Conservation (phyloP, 176 grass and related monocot species). For the Avena eriantha region DNA sequence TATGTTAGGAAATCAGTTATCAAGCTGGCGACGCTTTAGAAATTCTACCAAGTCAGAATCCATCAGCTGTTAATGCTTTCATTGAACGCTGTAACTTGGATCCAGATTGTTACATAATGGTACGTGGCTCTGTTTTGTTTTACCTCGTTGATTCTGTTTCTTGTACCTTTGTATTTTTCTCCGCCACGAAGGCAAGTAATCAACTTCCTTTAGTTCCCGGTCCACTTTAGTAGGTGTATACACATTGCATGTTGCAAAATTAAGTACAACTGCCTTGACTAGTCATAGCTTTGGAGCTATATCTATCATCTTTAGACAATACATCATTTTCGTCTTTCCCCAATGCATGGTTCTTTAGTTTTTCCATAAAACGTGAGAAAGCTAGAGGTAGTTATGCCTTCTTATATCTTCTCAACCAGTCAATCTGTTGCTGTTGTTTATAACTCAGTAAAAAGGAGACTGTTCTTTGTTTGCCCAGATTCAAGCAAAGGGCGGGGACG, state of each 20-base stretch:
- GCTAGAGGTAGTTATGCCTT: background rate
- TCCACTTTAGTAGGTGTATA: slow-evolving; percentile 11
- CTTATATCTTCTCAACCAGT: slow-evolving; percentile 23
- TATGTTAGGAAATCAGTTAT: slow-evolving; percentile 74
- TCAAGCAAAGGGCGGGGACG: slow-evolving; percentile 26
- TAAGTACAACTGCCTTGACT: slow-evolving; percentile 18
- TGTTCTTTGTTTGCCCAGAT: slow-evolving; percentile 37
- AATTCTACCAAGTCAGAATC: slow-evolving; percentile 81
- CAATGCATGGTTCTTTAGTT: slow-evolving; percentile 35
- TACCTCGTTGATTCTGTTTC: slow-evolving; percentile 16
- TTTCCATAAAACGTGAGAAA: slow-evolving; percentile 2
- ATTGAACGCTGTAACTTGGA: slow-evolving; percentile 87
- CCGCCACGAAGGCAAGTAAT: background rate
- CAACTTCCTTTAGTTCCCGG: background rate
- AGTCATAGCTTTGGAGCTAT: slow-evolving; percentile 22
- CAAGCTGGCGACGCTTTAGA: slow-evolving; percentile 76
- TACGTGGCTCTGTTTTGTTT: slow-evolving; percentile 53
- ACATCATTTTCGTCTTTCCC: background rate
- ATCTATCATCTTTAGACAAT: slow-evolving; percentile 14
- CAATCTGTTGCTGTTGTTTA: slow-evolving; percentile 14
- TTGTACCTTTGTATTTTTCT: slow-evolving; percentile 29
- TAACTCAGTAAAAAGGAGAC: slow-evolving; percentile 12
- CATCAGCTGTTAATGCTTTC: slow-evolving; percentile 74
- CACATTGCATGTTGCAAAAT: slow-evolving; percentile 30
- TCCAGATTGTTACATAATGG: slow-evolving; percentile 83